A percentile compares a stretch with the other conserved stretches of the same genome.
Evolutionary conservation across 768 basidiomycete genomes (phyloP).

Genomic region (Boletus rubroflammeus): DNA sequence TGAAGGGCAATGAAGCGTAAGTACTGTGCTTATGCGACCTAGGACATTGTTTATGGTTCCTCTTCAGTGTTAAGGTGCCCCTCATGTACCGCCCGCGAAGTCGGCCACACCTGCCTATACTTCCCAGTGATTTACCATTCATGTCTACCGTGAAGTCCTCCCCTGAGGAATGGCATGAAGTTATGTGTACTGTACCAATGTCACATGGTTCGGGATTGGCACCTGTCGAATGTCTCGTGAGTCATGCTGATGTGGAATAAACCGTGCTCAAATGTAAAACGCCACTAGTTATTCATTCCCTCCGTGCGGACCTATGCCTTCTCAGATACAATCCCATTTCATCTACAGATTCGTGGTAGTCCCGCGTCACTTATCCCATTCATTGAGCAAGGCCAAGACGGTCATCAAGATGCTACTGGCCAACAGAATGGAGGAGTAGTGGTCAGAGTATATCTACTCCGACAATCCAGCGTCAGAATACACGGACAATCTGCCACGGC

Average conservation of each 20-base stretch:
- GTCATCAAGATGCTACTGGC: background rate
- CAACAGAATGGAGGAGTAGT: constrained; percentile 13
- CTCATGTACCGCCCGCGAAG: constrained; percentile 52
- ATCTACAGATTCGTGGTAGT: constrained; percentile 55
- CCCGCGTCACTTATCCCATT: constrained; percentile 45
- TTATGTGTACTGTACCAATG: constrained; percentile 41
- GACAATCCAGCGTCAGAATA: constrained; percentile 43
- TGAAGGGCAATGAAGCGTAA: constrained; percentile 47
- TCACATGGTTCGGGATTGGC: constrained; percentile 32
- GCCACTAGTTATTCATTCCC: constrained; percentile 56
- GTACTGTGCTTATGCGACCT: background rate
- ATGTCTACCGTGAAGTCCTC: constrained; percentile 55
- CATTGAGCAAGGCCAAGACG: constrained; percentile 26
- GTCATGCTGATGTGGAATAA: constrained; percentile 16
- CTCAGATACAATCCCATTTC: constrained; percentile 58
- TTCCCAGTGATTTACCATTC: constrained; percentile 43
- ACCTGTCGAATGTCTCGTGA: constrained; percentile 50
- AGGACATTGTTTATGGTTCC: background rate
- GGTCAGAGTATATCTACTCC: constrained; percentile 50
- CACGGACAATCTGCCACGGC: constrained; percentile 11
- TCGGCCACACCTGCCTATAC: constrained; percentile 53
- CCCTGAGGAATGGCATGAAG: constrained; percentile 67
- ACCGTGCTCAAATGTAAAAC: background rate
- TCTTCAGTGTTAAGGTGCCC: constrained; percentile 43
- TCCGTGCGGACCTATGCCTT: constrained; percentile 51